Evolutionary conservation across 257 asterid genomes (phyloP), one percentile per base, ranked within the genome.

Genomic region (Coffea eugenioides): DNA sequence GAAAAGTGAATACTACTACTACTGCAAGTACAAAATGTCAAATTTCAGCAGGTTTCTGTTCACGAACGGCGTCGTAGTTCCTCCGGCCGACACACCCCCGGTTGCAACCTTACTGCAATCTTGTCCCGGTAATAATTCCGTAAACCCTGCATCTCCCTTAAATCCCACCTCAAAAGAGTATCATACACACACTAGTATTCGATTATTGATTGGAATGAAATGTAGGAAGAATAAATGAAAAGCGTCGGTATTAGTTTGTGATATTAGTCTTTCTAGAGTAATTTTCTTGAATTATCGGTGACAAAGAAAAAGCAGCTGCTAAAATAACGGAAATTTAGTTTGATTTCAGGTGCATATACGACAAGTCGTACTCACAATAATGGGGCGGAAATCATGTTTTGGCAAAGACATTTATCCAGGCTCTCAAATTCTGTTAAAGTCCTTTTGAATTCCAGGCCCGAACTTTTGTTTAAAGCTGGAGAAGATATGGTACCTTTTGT

Each of bases 331-430:
- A 43, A 62, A 6, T 27, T 61, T 14, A 12, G 57, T 70, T 74
- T 31, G 66, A 69, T 69, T 85, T 84, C 92, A 96, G 99, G 99
- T 80, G 97, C 95, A 56, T 96, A 96, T 82, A 96, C 99, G 75
- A 94, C 98, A 43, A 91, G 98, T 77, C 96, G 99, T 48, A 96
- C 99, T 80, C 92, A 85, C 80, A 92, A 81, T 83, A 85, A 84
- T 86, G 95, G 91, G 79, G 80, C 94, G 31, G 77, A 85, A 56
- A 76, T 96, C 86, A 79, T 94, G 71, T 94, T 94, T 85, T 96
- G 97, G 99, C 90, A 88, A 57, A 90, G 97, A 71, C 98, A 96
- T 74, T 75, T 91, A 74, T 74, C 21, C 71, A 90, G 99, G 83
- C 90, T 96, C 51, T 87, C 97, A 13, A 84, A 89, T 85, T 96